These are phyloP conservation scores for Aurifilum marmelostoma DNA, from an alignment of 2,329 filamentous ascomycete species.

Conservation along the genomic window DNA sequence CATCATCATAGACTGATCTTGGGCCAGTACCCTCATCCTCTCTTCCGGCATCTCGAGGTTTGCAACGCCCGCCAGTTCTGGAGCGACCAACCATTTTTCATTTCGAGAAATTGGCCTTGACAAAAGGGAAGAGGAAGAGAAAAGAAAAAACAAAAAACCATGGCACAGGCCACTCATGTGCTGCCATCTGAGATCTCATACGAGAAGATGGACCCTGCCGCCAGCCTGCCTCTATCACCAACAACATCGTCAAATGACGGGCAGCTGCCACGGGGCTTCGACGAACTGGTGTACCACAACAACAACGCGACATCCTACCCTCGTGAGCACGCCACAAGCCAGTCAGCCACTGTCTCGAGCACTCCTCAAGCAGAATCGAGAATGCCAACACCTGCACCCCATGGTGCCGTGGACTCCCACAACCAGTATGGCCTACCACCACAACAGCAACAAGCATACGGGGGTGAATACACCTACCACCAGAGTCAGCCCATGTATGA, in stretches of 20 bases:
- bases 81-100: conserved; percentile 1
- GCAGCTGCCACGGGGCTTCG: conserved; percentile 45
- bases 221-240: conserved; percentile 48
- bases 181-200: conserved; percentile 22
- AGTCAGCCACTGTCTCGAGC: conserved; percentile 35
- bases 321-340: conserved; percentile 35
- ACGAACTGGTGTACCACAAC: conserved; percentile 51
- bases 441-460: conserved; percentile 32
- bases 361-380: conserved; percentile 43
- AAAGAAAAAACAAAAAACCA: conserved; percentile 7
- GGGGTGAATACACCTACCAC: conserved; percentile 16
- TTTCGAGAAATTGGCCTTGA: conserved; percentile 16
- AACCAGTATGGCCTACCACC: conserved; percentile 37
- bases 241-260: conserved; percentile 43
- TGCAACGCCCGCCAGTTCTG: conserved; percentile 16
- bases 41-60: conserved; percentile 8
- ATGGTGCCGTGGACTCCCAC: conserved; percentile 32
- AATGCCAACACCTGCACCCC: conserved; percentile 44
- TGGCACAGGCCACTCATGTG: conserved; percentile 26
- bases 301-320: conserved; percentile 41
- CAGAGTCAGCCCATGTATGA: conserved; percentile 27
- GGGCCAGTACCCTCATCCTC: no score
- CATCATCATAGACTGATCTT: conserved; percentile 5
- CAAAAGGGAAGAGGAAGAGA: no score
- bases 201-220: conserved; percentile 42